Percentiles rank a stretch among this genome's conserved stretches.
phyloP scores from a whole-genome alignment of 495 filamentous ascomycete genomes.

The Sordaria brevicollis region DNA sequence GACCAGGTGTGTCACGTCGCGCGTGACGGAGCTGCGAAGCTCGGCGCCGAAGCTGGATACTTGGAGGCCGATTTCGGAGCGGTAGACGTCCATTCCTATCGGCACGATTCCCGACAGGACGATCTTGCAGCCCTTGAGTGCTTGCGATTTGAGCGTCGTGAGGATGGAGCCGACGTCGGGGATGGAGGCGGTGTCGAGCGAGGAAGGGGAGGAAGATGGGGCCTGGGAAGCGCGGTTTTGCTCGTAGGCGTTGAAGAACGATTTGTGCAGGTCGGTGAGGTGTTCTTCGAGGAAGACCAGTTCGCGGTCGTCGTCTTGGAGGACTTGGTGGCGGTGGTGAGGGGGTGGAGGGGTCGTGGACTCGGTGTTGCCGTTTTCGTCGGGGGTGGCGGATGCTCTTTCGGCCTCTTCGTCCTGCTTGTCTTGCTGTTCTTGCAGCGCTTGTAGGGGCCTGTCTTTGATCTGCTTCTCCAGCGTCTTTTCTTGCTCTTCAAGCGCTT shows the following conservation, averaged over 20 bases:
- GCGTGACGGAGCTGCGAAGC: conserved; percentile 44
- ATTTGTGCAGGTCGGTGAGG: conserved; percentile 60
- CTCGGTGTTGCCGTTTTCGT: conserved; percentile 20
- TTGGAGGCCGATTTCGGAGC: conserved; percentile 75
- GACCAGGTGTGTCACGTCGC: conserved; percentile 42
- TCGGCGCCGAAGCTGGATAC: conserved; percentile 74
- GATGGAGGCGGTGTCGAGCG: conserved; percentile 54
- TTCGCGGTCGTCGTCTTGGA: conserved; percentile 78
- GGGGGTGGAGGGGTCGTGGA: conserved; percentile 26
- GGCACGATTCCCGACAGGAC: conserved; percentile 88
- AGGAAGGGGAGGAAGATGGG: conserved; percentile 10
- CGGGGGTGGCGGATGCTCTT: conserved; percentile 31
- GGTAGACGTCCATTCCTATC: conserved; percentile 57
- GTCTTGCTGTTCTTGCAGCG: conserved; percentile 82
- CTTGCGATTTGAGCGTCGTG: conserved; percentile 59
- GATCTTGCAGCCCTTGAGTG: conserved; percentile 59
- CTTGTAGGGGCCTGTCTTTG: conserved; percentile 72
- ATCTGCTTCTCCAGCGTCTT: conserved; percentile 81
- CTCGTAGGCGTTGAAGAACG: conserved; percentile 76
- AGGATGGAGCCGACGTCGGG: conserved; percentile 81
- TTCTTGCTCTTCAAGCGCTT: conserved; percentile 62
- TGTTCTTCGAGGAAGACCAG: conserved; percentile 62
- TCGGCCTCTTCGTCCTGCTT: conserved; percentile 63
- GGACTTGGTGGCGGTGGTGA: conserved; percentile 57
- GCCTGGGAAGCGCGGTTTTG: conserved; percentile 1